Base-by-base conservation (phyloP, 768 basidiomycete species). In the Boletus pseudopeckii region DNA sequence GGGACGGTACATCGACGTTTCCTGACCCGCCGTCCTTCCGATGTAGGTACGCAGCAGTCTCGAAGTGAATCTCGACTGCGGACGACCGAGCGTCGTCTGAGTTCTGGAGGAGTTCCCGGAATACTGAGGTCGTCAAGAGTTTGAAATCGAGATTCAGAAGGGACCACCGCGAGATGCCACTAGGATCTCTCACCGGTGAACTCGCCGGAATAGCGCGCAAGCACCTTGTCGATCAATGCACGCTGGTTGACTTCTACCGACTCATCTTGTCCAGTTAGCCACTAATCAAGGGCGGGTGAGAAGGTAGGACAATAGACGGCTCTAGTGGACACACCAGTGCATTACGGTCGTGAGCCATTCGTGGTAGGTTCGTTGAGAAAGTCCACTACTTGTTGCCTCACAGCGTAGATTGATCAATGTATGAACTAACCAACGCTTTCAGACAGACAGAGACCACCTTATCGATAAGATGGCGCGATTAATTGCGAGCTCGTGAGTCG, bases 161-260 rank as follows among this genome's bases (percentile, higher is more conserved):
- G 7, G 5, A 22, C n/a, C 11, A 20, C 17, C 6, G 10, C 2
- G 3, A 2, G 38, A 50, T 7, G 6, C 5, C 0, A 11, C 7
- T 32, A 18, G 7, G 37, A 39, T 17, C 26, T 8, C 74, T 53
- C 48, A 83, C 80, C 83, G 6, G 94, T 96, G 62, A 94, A 91
- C 75, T 97, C 94, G 48, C 92, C 95, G 13, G 89, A 91, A 72
- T 99, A 99, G 24, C 96, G 79, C 10, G 96, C 93, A 20, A 99
- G 83, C 22, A 98, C 92, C 73, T 94, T 98, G 77, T 97, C 95
- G 49, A 98, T 96, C 53, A 97, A 76, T n/a, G 93, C 94, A 18
- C 95, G 82, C 68, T 96, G 95, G 70, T 96, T 96, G 43, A 96
- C 94, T 71, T 95, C 88, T 0, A 94, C 87, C 1, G 86, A 81